These are phyloP conservation scores for Davidsoniella virescens DNA, from an alignment of 2,329 filamentous ascomycete genomes.

Conservation along the genomic window DNA sequence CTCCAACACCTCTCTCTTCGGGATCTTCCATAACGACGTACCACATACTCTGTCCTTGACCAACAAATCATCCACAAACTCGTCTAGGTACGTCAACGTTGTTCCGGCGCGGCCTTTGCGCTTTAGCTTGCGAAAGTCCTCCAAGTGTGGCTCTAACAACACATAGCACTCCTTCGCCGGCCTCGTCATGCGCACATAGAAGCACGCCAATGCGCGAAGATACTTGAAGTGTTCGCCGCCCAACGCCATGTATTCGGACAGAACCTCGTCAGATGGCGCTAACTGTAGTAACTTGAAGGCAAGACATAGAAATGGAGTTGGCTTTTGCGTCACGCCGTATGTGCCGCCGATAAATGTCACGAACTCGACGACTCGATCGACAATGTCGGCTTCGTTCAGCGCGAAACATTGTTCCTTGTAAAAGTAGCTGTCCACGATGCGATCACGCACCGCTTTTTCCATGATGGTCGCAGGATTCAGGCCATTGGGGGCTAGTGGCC, in stretches of 20 bases:
- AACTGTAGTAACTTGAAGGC: conserved; percentile 90
- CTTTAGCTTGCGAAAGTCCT: conserved; percentile 70
- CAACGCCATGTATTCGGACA: conserved; percentile 63
- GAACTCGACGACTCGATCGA: conserved; percentile 75
- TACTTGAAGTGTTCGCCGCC: conserved; percentile 72
- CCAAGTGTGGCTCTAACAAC: conserved; percentile 65
- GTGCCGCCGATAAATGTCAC: conserved; percentile 77
- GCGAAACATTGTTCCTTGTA: conserved; percentile 99
- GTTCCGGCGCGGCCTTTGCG: conserved; percentile 60
- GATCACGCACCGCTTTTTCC: conserved; percentile 88
- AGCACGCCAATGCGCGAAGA: conserved; percentile 71
- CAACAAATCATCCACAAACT: conserved; percentile 84
- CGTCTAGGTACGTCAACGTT: conserved; percentile 65
- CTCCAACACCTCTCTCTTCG: conserved; percentile 64
- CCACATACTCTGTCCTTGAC: conserved; percentile 80
- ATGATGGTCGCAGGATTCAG: conserved; percentile 91
- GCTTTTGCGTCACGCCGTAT: conserved; percentile 67
- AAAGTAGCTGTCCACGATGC: conserved; percentile 89
- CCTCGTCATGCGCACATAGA: conserved; percentile 84
- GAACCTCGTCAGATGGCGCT: conserved; percentile 59
- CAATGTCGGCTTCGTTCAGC: conserved; percentile 66
- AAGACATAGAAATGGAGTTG: conserved; percentile 83
- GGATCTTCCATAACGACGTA: conserved; percentile 85
- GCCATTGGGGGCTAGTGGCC: conserved; percentile 62
- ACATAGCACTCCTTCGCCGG: conserved; percentile 65